Conservation (phyloP, 208 protist species). For the Leishmania gerbilli region DNA sequence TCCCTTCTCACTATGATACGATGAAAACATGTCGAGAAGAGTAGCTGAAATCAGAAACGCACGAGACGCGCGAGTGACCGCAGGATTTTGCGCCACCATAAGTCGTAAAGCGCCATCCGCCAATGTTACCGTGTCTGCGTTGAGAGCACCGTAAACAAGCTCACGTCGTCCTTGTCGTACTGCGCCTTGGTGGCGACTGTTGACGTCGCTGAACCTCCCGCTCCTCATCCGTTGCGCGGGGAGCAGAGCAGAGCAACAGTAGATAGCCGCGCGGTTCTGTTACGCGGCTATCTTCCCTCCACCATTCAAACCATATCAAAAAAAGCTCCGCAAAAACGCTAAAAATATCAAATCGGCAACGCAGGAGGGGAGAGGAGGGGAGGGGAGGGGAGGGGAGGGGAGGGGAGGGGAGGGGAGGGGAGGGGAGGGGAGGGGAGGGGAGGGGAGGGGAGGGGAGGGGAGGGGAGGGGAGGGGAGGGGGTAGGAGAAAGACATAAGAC, state of each 20-base stretch:
- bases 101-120: background rate
- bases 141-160: background rate
- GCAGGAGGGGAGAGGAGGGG: background rate
- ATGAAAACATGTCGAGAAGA: no score
- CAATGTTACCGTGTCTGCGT: background rate
- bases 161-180: background rate
- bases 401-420: background rate
- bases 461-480: background rate
- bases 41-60: background rate
- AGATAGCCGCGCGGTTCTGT: no score
- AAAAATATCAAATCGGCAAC: background rate
- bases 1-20: no score
- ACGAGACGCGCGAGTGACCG: background rate
- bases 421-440: background rate
- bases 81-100: background rate
- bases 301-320: background rate
- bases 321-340: background rate
- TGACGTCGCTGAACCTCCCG: background rate
- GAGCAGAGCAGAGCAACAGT: background rate
- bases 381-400: background rate
- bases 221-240: background rate
- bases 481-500: background rate
- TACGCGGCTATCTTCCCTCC: no score
- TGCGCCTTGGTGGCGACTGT: background rate
- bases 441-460: background rate